Base-by-base conservation (phyloP, 2,329 filamentous ascomycete genomes). In the Xylariales sp. region DNA sequence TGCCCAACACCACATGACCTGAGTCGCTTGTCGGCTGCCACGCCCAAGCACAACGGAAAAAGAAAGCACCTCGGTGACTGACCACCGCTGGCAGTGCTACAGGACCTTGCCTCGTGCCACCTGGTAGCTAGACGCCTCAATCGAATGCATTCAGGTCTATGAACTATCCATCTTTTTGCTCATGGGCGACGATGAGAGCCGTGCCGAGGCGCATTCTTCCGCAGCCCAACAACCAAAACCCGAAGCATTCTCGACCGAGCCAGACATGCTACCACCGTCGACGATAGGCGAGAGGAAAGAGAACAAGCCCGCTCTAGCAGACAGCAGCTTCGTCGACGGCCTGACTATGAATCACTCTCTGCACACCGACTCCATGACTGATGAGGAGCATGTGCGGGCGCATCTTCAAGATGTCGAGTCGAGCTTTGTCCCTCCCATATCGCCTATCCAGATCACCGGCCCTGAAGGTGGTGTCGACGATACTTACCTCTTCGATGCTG, bases 391-490 rank as follows among this genome's bases (percentile, higher is more conserved):
- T 29, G 66, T 80, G 15, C 66, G 70, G 44, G 69, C 71, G 39
- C 77, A 82, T 51, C 57, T 83, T 15, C 69, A 74, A 48, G 79
- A 83, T 50, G 70, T 82, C 44, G 80, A 84, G 52, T 83, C 79
- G 23, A 83, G 79, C 60, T 83, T 83, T 51, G 55, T 80, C 38
- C 72, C 75, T 2, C 68, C 71, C 5, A 55, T 75, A 5, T 82
- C 78, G 6, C 78, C 78, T 11, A 68, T 81, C 32, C 67, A 50
- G 13, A 44, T 52, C n/a, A 32, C 66, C 24, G 62, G 68, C 35
- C 59, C 65, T 8, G 60, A 64, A 23, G 63, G 62, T 45, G 74
- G 69, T 33, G 54, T 67, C 39, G 76, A 81, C 59, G 78, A 81
- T 54, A 78, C 76, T 17, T 82, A 69, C 50, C 58, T 79, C 33